Base-by-base conservation (phyloP, 1,139 yeast species). In the Scheffersomyces quercinus region DNA sequence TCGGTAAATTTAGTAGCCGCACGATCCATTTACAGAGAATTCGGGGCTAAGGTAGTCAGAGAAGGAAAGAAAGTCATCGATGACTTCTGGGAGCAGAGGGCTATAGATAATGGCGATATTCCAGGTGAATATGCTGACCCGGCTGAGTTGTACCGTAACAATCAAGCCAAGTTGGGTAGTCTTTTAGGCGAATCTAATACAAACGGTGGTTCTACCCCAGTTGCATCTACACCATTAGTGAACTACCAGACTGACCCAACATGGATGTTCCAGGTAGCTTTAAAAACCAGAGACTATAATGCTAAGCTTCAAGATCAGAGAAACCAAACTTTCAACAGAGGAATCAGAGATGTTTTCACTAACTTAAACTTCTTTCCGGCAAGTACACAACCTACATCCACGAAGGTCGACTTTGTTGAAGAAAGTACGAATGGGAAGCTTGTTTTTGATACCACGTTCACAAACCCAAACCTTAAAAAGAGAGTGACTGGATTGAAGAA, bases 1-100 rank as follows among this genome's bases (percentile, higher is more conserved):
- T 81, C 91, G 0, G 93, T 93, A 30, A 90, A 93, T 48, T 73
- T 93, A 42, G 96, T 93, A 3, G 84, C 97, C 3, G 98, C 99
- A 0, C 79, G 95, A 46, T 85, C 96, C 12, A 84, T 90, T 3
- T 95, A 80, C 65, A 79, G 91, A 51, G 99, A 91, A 63, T 93
- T 95, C 68, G 99, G 99, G 4, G 89, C 97, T 14, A 80, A 81
- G 49, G 81, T 91, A 44, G 73, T 93, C 38, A 78, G 81, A 20
- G 87, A 89, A 44, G 99, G 99, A 34, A 80, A 79, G 50, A 82
- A 87, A 51, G 86, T 88, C 29, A 74, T 71, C 29, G 99, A 93
- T 65, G 99, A 93, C 62, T 93, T 91, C 60, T 89, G 95, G 76
- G 96, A 87, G 51, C 81, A 80, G 39, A 77, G 75, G 52, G 85